Evolutionary conservation across 2,329 filamentous ascomycete species (phyloP).

Genomic region (Grosmannia penicillata): DNA sequence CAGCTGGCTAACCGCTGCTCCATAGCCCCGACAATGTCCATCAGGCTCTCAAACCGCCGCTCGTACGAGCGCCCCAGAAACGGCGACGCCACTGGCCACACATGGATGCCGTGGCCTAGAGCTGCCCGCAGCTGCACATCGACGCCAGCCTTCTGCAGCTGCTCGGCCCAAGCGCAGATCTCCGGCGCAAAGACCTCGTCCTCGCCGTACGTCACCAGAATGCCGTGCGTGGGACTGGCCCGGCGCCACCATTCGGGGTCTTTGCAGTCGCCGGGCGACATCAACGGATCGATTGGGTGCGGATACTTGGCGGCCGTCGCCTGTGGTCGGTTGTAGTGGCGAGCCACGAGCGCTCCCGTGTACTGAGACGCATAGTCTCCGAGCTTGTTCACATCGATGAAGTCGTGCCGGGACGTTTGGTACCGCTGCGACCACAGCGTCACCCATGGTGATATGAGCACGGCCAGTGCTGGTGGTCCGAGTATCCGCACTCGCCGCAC

Average conservation of each 20-base stretch:
- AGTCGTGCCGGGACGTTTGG: constrained; percentile 58
- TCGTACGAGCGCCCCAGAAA: constrained; percentile 36
- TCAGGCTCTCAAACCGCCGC: constrained; percentile 34
- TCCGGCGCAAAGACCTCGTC: constrained; percentile 68
- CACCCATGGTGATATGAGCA: constrained; percentile 70
- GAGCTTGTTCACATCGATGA: constrained; percentile 51
- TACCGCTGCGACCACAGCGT: constrained; percentile 56
- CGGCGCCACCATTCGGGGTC: constrained; percentile 51
- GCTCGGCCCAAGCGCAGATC: constrained; percentile 42
- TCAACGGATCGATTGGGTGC: too few relatives aligned
- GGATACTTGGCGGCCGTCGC: not conserved
- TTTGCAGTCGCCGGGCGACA: constrained; percentile 58
- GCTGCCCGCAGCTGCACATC: constrained; percentile 18
- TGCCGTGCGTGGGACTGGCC: constrained; percentile 51
- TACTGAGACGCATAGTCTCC: constrained; percentile 55
- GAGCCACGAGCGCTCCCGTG: constrained; percentile 44
- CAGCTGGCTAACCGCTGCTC: constrained; percentile 16
- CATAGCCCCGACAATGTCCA: constrained; percentile 23
- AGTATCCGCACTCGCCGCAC: too few relatives aligned
- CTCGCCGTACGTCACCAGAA: constrained; percentile 56
- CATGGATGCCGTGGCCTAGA: constrained; percentile 46
- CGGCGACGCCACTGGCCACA: constrained; percentile 63
- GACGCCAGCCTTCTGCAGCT: constrained; percentile 6
- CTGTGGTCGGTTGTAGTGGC: not conserved
- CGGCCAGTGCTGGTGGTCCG: constrained; percentile 44